Base-by-base conservation (phyloP, 805 yeast genomes). In the Ogataea pilisensis region DNA sequence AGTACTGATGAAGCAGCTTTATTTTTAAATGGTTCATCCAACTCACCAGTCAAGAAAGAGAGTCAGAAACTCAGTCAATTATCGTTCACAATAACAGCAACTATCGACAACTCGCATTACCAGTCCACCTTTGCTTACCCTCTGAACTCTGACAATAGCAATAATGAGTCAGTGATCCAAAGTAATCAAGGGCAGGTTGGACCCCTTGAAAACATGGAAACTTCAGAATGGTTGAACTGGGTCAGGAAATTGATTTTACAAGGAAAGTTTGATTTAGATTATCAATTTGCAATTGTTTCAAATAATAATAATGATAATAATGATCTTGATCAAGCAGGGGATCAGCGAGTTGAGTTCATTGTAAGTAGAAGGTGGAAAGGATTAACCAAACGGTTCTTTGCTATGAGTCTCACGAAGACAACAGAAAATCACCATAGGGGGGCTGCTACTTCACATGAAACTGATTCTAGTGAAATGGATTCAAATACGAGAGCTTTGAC, bases 371-470 rank as follows among this genome's bases (percentile, higher is more conserved):
- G 21, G 16, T 6, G 28, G 14, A 36, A 36, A 13, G 50, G 50
- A 16, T 37, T 47, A 8, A 34, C 50, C 3, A 45, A 48, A n/a
- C 31, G 34, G 18, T 18, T 50, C 9, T 45, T 50, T 37, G 47
- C 42, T 30, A 27, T 50, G 8, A 37, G 27, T n/a, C 43, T 50
- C 31, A 14, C 3, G 28, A 16, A 17, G 17, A 17, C 27, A 5
- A n/a, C n/a, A n/a, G n/a, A n/a, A n/a, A n/a, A 11, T 22, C 26
- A 7, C 26, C 26, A 22, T 22, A n/a, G n/a, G n/a, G n/a, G n/a
- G n/a, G n/a, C n/a, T n/a, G n/a, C n/a, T n/a, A n/a, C n/a, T n/a
- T n/a, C n/a, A n/a, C n/a, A n/a, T n/a, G 39, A 25, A 8, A 43
- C 26, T 3, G 38, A 38, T 5, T 5, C 8, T 27, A 13, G 30